A percentile compares a stretch with the other conserved stretches of the same genome.
Evolutionary conservation across 345 rosid species (phyloP).

Genomic region (Barbarea vulgaris): DNA sequence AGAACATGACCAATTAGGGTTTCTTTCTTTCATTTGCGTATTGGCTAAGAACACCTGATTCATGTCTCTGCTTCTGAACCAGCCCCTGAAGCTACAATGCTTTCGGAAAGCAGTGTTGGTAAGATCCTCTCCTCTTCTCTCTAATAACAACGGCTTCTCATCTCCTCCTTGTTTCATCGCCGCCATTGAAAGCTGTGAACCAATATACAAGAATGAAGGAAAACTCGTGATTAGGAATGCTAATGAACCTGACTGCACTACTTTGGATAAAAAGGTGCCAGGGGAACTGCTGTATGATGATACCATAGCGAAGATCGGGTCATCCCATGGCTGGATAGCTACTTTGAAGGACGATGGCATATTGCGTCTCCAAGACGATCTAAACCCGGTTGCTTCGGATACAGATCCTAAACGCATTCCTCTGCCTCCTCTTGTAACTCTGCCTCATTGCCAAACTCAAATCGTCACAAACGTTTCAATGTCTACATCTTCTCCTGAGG

Average conservation of each 20-base stretch:
- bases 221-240: not conserved
- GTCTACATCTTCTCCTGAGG: not conserved
- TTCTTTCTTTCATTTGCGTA: too few species aligned
- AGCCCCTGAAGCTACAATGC: not conserved
- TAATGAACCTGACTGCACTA: not conserved
- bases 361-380: not conserved
- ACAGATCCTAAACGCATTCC: too few species aligned
- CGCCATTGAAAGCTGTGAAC: not conserved
- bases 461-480: not conserved
- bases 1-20: too few species aligned
- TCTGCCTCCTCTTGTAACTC: not conserved
- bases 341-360: not conserved
- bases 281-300: too few species aligned
- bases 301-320: not conserved
- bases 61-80: not conserved
- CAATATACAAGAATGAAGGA: not conserved
- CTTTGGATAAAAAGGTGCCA: not conserved
- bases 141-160: not conserved
- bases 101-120: not conserved
- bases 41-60: not conserved
- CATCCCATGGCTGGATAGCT: not conserved
- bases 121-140: too few species aligned
- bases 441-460: not conserved
- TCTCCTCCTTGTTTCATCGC: not conserved
- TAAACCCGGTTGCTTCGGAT: too few species aligned